phyloP scores from a whole-genome alignment of 768 basidiomycete species.

The Aureoboletus auriporus region DNA sequence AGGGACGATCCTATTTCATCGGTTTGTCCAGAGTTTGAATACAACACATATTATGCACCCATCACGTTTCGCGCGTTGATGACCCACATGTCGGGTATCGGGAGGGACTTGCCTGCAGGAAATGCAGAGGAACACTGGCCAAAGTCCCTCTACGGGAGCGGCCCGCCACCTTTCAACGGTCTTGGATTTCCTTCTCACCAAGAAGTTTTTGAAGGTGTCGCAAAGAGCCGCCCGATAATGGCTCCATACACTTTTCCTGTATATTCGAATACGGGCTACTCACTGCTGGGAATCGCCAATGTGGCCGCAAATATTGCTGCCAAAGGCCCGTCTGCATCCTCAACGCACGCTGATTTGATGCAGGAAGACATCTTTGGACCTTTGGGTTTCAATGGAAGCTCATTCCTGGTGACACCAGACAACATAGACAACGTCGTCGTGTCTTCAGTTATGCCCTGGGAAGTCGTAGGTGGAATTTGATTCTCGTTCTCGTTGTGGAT shows the following conservation, averaged over 20 bases:
- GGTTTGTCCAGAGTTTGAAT: slow-evolving; percentile 19
- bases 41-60: slow-evolving; percentile 21
- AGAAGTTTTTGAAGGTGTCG: slow-evolving; percentile 33
- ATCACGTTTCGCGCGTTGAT: slow-evolving; percentile 40
- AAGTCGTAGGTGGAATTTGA: slow-evolving; percentile 29
- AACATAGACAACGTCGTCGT: slow-evolving; percentile 37
- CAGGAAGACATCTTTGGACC: slow-evolving; percentile 48
- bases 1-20: slow-evolving; percentile 47
- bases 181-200: slow-evolving; percentile 30
- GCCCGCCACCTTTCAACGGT: slow-evolving; percentile 28
- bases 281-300: slow-evolving; percentile 33
- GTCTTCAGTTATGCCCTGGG: slow-evolving; percentile 31
- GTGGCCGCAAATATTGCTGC: slow-evolving; percentile 29
- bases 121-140: slow-evolving; percentile 39
- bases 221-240: slow-evolving; percentile 36
- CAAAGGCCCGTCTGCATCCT: slow-evolving; percentile 14
- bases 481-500: background rate
- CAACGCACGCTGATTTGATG: slow-evolving; percentile 41
- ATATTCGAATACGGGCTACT: slow-evolving; percentile 39
- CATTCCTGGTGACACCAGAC: slow-evolving; percentile 38
- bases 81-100: slow-evolving; percentile 36
- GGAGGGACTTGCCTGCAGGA: slow-evolving; percentile 35
- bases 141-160: slow-evolving; percentile 20
- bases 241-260: slow-evolving; percentile 41
- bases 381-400: slow-evolving; percentile 39